phyloP scores from a whole-genome alignment of 371 early-diverging fungal species.

The Actinomortierella wolfii region DNA sequence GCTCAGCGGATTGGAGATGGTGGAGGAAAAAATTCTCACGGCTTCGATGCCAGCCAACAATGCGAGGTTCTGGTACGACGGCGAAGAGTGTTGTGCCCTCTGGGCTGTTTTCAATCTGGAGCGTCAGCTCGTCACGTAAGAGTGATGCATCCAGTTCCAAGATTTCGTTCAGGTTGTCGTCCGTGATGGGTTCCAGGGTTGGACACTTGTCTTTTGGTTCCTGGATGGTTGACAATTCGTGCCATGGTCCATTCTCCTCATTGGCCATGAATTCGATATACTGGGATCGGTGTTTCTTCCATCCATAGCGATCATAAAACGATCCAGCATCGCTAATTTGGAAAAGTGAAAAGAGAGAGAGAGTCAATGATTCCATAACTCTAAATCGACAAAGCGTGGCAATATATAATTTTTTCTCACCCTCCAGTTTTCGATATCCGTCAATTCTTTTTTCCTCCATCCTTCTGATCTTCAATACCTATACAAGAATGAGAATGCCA shows the following conservation, averaged over 20 bases:
- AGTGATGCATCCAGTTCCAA: neutral
- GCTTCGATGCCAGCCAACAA: neutral
- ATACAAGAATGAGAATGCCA: neutral
- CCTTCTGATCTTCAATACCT: neutral
- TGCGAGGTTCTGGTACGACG: neutral
- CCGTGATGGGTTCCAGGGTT: neutral
- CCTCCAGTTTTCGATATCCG: neutral
- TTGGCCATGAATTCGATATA: neutral
- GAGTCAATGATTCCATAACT: neutral
- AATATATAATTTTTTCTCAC: neutral
- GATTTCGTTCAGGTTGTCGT: neutral
- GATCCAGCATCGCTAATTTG: neutral
- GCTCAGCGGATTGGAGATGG: neutral
- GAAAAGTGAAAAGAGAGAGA: no score
- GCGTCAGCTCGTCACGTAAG: neutral
- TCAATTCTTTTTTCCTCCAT: no score
- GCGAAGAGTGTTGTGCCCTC: neutral
- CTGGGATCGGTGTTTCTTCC: constrained; percentile 1
- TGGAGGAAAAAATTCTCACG: neutral
- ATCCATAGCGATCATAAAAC: neutral
- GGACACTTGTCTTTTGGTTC: neutral
- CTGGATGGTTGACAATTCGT: no score
- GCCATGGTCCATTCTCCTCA: neutral
- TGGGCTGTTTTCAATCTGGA: neutral
- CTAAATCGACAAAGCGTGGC: neutral